These are phyloP conservation scores for Saprolegnia diclina DNA, from an alignment of 352 stramenopile genomes.

Conservation along the genomic window DNA sequence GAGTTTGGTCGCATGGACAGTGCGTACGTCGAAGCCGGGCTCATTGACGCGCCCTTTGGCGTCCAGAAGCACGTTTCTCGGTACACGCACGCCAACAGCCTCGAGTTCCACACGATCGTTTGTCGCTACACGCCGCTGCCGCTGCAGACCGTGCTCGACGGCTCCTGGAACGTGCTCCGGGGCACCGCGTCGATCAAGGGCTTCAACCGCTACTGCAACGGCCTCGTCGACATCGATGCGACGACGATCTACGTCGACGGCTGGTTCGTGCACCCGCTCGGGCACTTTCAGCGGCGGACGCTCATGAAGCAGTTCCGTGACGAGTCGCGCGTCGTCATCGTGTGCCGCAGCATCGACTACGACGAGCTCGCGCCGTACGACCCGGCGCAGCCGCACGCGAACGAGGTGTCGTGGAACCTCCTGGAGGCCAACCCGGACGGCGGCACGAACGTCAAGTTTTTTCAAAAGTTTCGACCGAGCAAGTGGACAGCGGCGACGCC, in stretches of 20 bases:
- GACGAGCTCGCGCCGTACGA: slow-evolving; percentile 3
- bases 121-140: slow-evolving; percentile 8
- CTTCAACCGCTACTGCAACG: slow-evolving; percentile 12
- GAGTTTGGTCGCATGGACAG: neutral
- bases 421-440: neutral
- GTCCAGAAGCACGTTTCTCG: neutral
- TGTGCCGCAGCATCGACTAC: neutral
- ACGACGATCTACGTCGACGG: slow-evolving; percentile 3
- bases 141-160: neutral
- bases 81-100: slow-evolving; percentile 6
- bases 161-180: neutral
- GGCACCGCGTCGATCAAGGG: slow-evolving; percentile 2
- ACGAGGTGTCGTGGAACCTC: slow-evolving; percentile 8
- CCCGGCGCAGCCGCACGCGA: neutral
- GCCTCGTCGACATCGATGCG: neutral
- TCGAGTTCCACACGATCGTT: slow-evolving; percentile 13
- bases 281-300: slow-evolving; percentile 9
- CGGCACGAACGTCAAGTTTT: slow-evolving; percentile 13
- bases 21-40: slow-evolving; percentile 2
- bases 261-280: slow-evolving; percentile 11
- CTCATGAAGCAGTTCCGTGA: slow-evolving; percentile 1
- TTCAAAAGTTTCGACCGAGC: slow-evolving; percentile 8
- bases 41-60: slow-evolving; percentile 4
- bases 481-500: slow-evolving; percentile 1
- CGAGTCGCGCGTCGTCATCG: neutral